Base-by-base conservation (phyloP, 169 alveolate genomes). In the Eimeria zaria region DNA sequence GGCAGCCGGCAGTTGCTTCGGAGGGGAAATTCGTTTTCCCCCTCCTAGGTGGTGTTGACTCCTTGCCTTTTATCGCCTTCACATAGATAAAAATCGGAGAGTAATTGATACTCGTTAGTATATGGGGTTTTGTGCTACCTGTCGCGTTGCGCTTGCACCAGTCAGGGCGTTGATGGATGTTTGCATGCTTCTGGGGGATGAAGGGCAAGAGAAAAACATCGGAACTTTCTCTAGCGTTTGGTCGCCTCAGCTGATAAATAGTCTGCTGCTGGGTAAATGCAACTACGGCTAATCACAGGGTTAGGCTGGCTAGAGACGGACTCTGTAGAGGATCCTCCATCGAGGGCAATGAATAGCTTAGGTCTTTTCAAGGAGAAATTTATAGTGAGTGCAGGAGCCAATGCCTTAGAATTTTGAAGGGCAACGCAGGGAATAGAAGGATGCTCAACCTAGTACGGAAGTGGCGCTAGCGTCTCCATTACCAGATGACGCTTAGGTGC, bases 1-100 rank as follows among this genome's bases (percentile, higher is more conserved):
- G 62, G 27, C 85, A 44, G 85, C 85, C 22, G 62, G 62, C 62
- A 62, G 85, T 39, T 74, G 39, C 85, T 74, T 58, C 60, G 22
- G 41, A 44, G 85, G 48, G 78, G 48, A 12, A 33, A 33, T 69
- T 69, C 22, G 74, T 64, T 3, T 64, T 27, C 74, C 74, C 74
- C 30, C 9, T 20, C 41, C 48, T 33, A 69, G 78, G 27, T 69
- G 44, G 48, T 33, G 78, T 69, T 69, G 78, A 33, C 44, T 69
- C 39, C 73, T 69, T 69, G 78, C 78, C 24, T 69, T 69, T 69
- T 69, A 69, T 69, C 78, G 48, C 48, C 78, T 8, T 33, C n/a
- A 48, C 48, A 12, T 69, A 69, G 36, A 69, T 0, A 69, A 69
- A 33, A 69, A 8, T n/a, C 16, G 11, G 20, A 48, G 78, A 24